Conservation (phyloP, 2,329 filamentous ascomycete species). For the Penicillium hordei region DNA sequence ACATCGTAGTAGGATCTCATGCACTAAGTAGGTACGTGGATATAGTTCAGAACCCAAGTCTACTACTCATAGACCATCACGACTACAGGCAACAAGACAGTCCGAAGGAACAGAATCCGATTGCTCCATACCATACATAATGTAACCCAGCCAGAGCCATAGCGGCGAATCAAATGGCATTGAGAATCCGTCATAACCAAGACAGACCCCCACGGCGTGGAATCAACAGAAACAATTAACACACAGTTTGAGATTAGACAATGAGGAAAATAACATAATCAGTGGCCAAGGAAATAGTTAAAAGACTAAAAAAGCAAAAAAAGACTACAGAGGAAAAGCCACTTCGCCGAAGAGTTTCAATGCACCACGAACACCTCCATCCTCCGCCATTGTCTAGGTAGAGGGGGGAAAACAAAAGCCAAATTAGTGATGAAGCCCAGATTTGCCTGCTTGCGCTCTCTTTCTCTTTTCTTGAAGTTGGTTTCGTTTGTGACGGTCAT, state of each 20-base stretch:
- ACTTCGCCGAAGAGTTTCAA: conserved; percentile 36
- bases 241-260: conserved; percentile 24
- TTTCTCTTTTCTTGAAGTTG: conserved; percentile 19
- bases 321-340: conserved; percentile 26
- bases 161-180: conserved; percentile 6
- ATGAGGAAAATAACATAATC: conserved; percentile 22
- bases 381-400: conserved; percentile 39
- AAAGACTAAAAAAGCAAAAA: conserved; percentile 28
- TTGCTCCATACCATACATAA: conserved; percentile 33
- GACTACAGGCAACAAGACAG: neutral
- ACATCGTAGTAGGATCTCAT: neutral
- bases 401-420: conserved; percentile 32
- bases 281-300: conserved; percentile 24
- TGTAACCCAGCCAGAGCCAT: conserved; percentile 21
- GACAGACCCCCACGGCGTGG: neutral
- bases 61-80: neutral
- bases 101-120: conserved; percentile 18
- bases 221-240: conserved; percentile 6
- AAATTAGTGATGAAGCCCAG: conserved; percentile 31
- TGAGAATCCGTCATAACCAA: neutral
- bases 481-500: conserved; percentile 17
- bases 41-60: neutral
- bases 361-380: conserved; percentile 42
- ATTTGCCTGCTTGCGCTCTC: conserved; percentile 31
- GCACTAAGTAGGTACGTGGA: neutral